Percentiles rank a stretch among this genome's conserved stretches.
Evolutionary conservation across 139 green algal species (phyloP).

Genomic region (Desmodesmus armatus): DNA sequence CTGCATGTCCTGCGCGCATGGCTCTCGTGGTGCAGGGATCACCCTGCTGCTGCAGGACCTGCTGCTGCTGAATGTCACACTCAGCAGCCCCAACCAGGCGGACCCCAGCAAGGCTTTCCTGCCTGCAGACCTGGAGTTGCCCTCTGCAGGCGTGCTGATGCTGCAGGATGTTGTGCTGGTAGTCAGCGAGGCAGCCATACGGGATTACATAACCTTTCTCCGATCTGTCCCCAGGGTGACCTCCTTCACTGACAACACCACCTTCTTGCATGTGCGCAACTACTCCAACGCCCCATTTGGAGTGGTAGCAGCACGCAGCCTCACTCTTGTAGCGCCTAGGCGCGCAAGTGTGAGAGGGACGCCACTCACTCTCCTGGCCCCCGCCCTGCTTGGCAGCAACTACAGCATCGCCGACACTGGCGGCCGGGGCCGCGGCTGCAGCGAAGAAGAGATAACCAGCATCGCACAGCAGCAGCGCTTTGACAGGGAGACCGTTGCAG

Average conservation of each 20-base stretch:
- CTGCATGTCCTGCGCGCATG: too few relatives aligned
- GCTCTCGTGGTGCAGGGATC: neutral
- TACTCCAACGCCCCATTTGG: neutral
- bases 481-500: neutral
- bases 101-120: neutral
- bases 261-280: conserved; percentile 2
- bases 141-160: neutral
- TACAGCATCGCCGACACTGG: too few relatives aligned
- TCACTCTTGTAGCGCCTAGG: neutral
- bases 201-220: neutral
- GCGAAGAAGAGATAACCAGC: neutral
- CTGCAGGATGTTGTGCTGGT: conserved; percentile 9
- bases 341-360: neutral
- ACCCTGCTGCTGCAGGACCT: conserved; percentile 4
- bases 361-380: neutral
- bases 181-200: neutral
- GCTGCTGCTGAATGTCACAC: neutral
- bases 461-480: neutral
- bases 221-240: neutral
- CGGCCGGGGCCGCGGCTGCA: neutral
- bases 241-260: neutral
- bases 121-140: neutral
- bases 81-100: neutral
- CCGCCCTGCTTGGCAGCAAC: neutral
- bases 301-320: neutral